Base-by-base conservation (phyloP, 2,329 filamentous ascomycete species). In the Penicillium carneum region DNA sequence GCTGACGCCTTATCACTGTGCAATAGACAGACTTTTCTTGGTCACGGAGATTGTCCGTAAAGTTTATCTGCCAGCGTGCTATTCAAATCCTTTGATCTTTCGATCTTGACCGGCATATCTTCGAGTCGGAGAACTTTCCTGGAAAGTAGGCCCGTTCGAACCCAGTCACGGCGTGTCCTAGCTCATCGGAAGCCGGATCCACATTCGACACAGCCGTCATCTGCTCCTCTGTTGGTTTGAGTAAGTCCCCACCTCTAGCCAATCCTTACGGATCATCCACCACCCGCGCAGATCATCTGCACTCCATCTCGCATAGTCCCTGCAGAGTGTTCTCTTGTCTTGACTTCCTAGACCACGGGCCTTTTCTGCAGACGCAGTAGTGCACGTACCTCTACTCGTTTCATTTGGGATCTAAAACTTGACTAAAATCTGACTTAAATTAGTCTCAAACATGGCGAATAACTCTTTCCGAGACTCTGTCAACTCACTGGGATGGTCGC, bases 401-500 rank as follows among this genome's bases (percentile, higher is more conserved):
- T 59, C 47, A 63, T 60, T 65, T 62, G 62, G 61, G 34, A 63
- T 57, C 52, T 43, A 62, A 38, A 42, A 47, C n/a, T 34, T 31
- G 16, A 46, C 43, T n/a, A 38, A 38, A 7, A 16, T 14, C 34
- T 45, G 55, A 56, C 49, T 38, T 43, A 57, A 64, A 49, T 57
- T 55, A 26, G 20, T 41, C 57, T 59, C 51, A 31, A 64, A 42
- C 53, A 76, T 76, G 74, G 67, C 74, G 14, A 68, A 72, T 53
- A 84, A 88, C 69, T 91, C 92, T 48, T 98, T 99, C 79, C 88
- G 93, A 76, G 92, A 97, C 79, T 96, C 92, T 23, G 93, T 98
- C 84, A 96, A 92, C 83, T 95, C 92, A 62, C 81, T 98, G 72
- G 95, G 95, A 63, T 98, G 95, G 95, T 92, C 92, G 73, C 90